These are phyloP conservation scores for Schrenkiella parvula DNA, from an alignment of 345 rosid genomes.

Conservation along the genomic window DNA sequence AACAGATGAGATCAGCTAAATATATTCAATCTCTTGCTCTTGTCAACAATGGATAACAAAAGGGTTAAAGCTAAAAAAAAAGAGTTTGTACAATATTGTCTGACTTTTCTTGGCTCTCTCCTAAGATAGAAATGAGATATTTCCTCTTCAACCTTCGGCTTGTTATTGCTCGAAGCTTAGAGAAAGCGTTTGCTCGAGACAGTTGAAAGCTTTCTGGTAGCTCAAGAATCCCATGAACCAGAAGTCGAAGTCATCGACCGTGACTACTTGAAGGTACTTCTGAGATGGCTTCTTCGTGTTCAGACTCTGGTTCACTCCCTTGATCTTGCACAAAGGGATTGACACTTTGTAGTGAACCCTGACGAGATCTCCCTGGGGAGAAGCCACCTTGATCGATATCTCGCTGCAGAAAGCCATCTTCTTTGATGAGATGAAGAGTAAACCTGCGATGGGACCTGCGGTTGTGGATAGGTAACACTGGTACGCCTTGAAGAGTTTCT, in stretches of 20 bases:
- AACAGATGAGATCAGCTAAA: neutral
- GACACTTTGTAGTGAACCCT: slow-evolving; percentile 54
- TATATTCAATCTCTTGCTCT: neutral
- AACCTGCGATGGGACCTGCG: slow-evolving; percentile 53
- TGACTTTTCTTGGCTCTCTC: slow-evolving; percentile 16
- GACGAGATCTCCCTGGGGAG: slow-evolving; percentile 39
- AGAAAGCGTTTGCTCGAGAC: slow-evolving; percentile 51
- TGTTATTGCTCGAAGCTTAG: slow-evolving; percentile 18
- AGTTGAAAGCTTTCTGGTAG: slow-evolving; percentile 54
- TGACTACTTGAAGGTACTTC: slow-evolving; percentile 64
- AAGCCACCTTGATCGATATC: slow-evolving; percentile 38
- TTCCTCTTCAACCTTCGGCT: slow-evolving; percentile 13
- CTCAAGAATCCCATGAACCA: slow-evolving; percentile 92
- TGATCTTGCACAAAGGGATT: slow-evolving; percentile 57
- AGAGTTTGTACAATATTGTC: slow-evolving; percentile 24
- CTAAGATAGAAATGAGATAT: slow-evolving; percentile 27
- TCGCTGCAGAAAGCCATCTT: slow-evolving; percentile 45
- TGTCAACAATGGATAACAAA: slow-evolving; percentile 15
- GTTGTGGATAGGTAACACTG: slow-evolving; percentile 61
- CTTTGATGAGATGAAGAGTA: slow-evolving; percentile 44
- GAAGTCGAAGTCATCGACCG: slow-evolving; percentile 71
- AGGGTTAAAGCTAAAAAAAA: neutral
- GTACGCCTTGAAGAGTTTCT: slow-evolving; percentile 45
- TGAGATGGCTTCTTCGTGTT: slow-evolving; percentile 62
- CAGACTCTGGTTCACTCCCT: slow-evolving; percentile 44